These are phyloP conservation scores for Anisogramma anomala DNA, from an alignment of 2,329 filamentous ascomycete species.

Conservation along the genomic window DNA sequence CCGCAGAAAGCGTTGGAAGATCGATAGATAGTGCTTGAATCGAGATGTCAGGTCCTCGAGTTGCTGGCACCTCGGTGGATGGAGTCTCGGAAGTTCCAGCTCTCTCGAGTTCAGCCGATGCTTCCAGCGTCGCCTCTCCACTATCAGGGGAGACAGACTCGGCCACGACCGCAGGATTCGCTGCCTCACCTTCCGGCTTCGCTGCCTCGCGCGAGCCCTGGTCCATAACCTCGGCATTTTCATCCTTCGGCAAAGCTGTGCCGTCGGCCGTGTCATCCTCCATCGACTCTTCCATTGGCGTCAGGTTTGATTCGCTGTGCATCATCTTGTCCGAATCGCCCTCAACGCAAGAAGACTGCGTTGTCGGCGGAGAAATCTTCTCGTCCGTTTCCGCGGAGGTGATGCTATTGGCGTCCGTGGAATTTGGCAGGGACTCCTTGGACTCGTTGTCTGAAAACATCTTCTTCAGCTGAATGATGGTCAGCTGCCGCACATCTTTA, in stretches of 20 bases:
- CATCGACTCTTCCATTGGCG: conserved; percentile 13
- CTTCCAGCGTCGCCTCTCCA: background rate
- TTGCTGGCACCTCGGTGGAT: background rate
- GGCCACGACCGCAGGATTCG: background rate
- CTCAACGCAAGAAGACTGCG: conserved; percentile 16
- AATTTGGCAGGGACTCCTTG: conserved; percentile 58
- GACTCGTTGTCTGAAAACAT: conserved; percentile 89
- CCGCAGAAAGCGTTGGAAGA: background rate
- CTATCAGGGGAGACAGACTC: background rate
- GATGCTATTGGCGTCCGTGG: conserved; percentile 23
- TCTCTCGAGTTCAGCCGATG: background rate
- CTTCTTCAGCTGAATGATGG: conserved; percentile 84
- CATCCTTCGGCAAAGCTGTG: conserved; percentile 1
- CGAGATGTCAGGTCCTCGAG: background rate
- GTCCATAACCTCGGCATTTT: background rate
- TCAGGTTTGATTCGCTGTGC: conserved; percentile 10
- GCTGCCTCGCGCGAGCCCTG: background rate
- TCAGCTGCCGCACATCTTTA: conserved; percentile 87
- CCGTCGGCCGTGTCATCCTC: conserved; percentile 8
- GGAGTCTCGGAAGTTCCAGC: background rate
- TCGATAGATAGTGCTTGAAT: background rate
- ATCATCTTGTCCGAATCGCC: conserved; percentile 6
- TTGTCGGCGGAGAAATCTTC: conserved; percentile 31
- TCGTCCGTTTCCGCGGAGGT: conserved; percentile 32
- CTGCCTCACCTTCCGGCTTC: background rate